These are phyloP conservation scores for Epichloe uncinata DNA, from an alignment of 2,329 filamentous ascomycete genomes.

Conservation along the genomic window DNA sequence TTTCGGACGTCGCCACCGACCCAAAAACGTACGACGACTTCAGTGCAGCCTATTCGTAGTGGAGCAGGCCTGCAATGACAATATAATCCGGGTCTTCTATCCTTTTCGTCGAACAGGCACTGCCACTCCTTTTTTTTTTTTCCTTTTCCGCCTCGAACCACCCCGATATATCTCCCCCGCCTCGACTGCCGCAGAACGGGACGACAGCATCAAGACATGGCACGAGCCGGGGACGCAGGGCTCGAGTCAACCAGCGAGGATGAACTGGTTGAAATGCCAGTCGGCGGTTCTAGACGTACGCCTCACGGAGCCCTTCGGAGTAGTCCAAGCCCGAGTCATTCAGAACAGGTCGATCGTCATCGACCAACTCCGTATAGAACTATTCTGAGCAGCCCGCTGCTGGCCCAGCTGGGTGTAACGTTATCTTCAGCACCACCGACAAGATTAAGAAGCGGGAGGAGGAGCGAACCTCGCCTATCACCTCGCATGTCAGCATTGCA, in stretches of 20 bases:
- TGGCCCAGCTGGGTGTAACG: not conserved
- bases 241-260: constrained; percentile 14
- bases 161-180: not conserved
- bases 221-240: constrained; percentile 6
- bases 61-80: not conserved
- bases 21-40: not conserved
- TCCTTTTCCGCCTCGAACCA: not conserved
- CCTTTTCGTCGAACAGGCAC: not conserved
- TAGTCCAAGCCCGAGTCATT: not conserved
- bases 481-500: not conserved
- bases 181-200: not conserved
- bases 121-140: not conserved
- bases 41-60: not conserved
- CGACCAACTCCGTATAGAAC: not conserved
- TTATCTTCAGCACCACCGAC: not conserved
- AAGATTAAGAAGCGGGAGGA: not conserved
- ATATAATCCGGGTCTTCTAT: not conserved
- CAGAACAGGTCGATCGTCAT: not conserved
- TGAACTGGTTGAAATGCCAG: constrained; percentile 21
- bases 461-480: not conserved
- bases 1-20: not conserved
- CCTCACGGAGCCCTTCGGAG: not conserved
- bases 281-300: constrained; percentile 7
- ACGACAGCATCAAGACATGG: constrained; percentile 6
- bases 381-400: not conserved